Evolutionary conservation across 805 yeast genomes (phyloP).

Genomic region (Tetrapisispora taiwanensis): DNA sequence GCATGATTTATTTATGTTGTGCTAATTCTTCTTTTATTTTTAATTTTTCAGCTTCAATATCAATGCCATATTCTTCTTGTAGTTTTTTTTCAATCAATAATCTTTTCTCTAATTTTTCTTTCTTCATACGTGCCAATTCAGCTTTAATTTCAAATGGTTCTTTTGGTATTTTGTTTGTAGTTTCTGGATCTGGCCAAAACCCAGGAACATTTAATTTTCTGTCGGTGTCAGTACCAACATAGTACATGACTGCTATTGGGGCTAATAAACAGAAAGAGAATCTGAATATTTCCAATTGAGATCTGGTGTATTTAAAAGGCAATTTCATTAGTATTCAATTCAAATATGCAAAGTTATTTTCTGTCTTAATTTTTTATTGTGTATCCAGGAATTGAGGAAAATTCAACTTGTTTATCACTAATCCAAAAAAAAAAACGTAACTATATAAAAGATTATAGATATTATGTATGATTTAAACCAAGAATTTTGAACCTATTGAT

Average conservation of each 20-base stretch:
- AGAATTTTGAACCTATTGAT: no score
- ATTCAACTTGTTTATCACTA: no score
- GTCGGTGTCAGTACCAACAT: constrained; percentile 85
- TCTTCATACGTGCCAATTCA: constrained; percentile 78
- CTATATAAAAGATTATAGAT: no score
- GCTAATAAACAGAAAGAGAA: constrained; percentile 77
- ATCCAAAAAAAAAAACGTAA: no score
- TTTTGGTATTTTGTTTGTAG: constrained; percentile 83
- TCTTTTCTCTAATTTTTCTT: constrained; percentile 65
- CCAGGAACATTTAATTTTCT: constrained; percentile 83
- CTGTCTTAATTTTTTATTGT: no score
- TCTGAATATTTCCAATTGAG: constrained; percentile 46
- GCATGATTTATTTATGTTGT: background rate
- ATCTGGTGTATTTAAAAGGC: constrained; percentile 32
- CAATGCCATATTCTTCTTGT: constrained; percentile 52
- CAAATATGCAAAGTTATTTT: no score
- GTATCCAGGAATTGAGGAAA: no score
- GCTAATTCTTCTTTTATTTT: constrained; percentile 22
- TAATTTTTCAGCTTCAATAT: constrained; percentile 37
- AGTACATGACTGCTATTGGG: constrained; percentile 88
- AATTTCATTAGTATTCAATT: no score
- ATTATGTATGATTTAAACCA: no score
- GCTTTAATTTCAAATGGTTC: constrained; percentile 88
- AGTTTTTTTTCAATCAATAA: constrained; percentile 63
- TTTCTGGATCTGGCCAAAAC: constrained; percentile 94